phyloP scores from a whole-genome alignment of 2,329 filamentous ascomycete species.

The Fusarium scirpi region DNA sequence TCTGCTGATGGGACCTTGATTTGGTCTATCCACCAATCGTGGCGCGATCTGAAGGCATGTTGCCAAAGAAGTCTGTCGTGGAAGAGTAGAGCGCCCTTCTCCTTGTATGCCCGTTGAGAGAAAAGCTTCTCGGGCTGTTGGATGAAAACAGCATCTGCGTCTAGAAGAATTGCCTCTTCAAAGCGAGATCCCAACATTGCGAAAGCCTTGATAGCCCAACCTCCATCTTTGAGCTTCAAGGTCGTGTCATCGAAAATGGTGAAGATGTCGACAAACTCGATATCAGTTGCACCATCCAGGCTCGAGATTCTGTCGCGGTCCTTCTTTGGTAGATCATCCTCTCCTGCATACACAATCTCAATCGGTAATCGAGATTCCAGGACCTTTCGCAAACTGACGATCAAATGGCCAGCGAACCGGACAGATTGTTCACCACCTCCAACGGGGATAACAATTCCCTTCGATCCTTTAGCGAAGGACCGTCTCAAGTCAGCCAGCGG shows the following conservation, averaged over 20 bases:
- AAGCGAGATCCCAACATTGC: conserved; percentile 52
- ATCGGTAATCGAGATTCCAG: conserved; percentile 49
- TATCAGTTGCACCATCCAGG: conserved; percentile 13
- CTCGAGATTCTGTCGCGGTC: conserved; percentile 39
- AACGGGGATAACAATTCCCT: conserved; percentile 52
- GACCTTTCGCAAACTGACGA: conserved; percentile 47
- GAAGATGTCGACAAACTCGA: conserved; percentile 51
- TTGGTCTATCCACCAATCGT: conserved; percentile 53
- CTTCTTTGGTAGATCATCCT: conserved; percentile 46
- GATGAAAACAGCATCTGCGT: conserved; percentile 55
- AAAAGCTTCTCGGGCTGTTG: conserved; percentile 52
- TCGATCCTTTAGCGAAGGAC: conserved; percentile 2
- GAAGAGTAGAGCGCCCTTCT: conserved; percentile 54
- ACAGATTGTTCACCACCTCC: conserved; percentile 43
- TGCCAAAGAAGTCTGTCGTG: conserved; percentile 56
- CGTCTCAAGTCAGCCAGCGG: conserved; percentile 44
- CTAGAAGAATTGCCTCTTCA: conserved; percentile 54
- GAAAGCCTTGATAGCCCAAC: conserved; percentile 57
- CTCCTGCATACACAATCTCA: conserved; percentile 52
- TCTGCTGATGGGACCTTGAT: conserved; percentile 50
- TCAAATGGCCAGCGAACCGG: conserved; percentile 51
- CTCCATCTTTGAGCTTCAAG: conserved; percentile 46
- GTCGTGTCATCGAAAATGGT: conserved; percentile 50
- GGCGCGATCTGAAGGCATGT: conserved; percentile 48
- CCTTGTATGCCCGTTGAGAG: conserved; percentile 45